A percentile compares a stretch with the other conserved stretches of the same genome.
Conservation (phyloP, 192 early-diverging fungal species). For the Umbelopsis ramanniana region DNA sequence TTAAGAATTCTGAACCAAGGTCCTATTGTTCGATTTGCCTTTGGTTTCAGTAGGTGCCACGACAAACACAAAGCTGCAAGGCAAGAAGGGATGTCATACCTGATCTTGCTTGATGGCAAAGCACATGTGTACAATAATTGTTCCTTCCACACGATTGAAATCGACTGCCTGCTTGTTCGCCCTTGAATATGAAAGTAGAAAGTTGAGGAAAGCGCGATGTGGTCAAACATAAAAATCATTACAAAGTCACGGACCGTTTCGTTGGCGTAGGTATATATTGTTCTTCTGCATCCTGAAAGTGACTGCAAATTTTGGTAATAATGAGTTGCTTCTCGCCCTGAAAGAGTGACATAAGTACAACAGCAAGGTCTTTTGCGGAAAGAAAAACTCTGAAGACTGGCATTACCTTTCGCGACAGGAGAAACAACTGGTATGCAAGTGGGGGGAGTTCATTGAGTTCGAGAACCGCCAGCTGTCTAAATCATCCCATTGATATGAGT, state of each 20-base stretch:
- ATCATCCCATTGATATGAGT: neutral
- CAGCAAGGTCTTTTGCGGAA: neutral
- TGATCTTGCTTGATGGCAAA: constrained; percentile 78
- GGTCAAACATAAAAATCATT: neutral
- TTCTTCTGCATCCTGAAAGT: constrained; percentile 17
- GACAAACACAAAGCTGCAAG: neutral
- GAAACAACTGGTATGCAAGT: constrained; percentile 68
- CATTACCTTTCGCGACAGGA: constrained; percentile 62
- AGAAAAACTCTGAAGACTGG: neutral
- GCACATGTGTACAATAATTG: constrained; percentile 71
- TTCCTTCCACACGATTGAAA: constrained; percentile 61
- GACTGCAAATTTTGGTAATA: constrained; percentile 7
- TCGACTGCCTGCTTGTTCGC: neutral
- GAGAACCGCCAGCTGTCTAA: constrained; percentile 48
- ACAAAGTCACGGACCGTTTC: neutral
- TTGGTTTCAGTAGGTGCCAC: too few species aligned
- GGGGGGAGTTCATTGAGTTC: constrained; percentile 63
- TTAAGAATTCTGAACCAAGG: constrained; percentile 56
- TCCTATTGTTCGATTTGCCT: constrained; percentile 30
- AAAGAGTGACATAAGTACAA: neutral
- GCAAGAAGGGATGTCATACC: constrained; percentile 35
- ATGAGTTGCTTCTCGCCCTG: constrained; percentile 27
- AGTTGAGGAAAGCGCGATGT: neutral
- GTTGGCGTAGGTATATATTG: neutral
- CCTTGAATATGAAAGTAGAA: neutral